These are phyloP conservation scores for Leucocoprinus leucothites DNA, from an alignment of 768 basidiomycete species.

Conservation along the genomic window DNA sequence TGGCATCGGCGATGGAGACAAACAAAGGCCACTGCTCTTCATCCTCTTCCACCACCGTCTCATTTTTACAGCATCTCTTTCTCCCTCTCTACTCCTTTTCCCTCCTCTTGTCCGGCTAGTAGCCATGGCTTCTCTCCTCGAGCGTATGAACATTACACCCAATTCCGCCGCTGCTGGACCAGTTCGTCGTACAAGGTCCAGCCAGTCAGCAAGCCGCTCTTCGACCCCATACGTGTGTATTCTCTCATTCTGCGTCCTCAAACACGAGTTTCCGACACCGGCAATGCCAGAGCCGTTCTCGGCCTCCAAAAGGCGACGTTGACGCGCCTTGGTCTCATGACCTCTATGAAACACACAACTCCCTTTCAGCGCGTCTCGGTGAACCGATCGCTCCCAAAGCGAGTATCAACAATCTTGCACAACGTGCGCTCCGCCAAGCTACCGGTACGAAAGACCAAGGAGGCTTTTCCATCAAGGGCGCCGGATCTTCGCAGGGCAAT, in stretches of 20 bases:
- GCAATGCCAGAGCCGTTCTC: conserved; percentile 43
- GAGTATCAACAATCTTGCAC: conserved; percentile 46
- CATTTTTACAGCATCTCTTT: conserved; percentile 3
- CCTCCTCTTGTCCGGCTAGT: not conserved
- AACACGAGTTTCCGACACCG: conserved; percentile 21
- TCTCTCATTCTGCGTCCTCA: conserved; percentile 22
- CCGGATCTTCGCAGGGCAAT: conserved; percentile 52
- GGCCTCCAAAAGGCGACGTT: conserved; percentile 61
- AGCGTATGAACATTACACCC: conserved; percentile 49
- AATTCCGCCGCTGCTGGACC: conserved; percentile 38
- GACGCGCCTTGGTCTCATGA: conserved; percentile 73
- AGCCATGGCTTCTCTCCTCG: conserved; percentile 56
- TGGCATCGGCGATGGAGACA: conserved; percentile 13
- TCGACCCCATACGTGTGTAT: conserved; percentile 54
- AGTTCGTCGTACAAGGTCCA: conserved; percentile 34
- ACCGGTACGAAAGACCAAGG: conserved; percentile 21
- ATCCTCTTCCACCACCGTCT: conserved; percentile 11
- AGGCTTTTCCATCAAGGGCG: conserved; percentile 65
- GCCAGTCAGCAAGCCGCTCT: conserved; percentile 31
- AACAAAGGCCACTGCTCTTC: conserved; percentile 17
- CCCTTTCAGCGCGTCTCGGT: conserved; percentile 56
- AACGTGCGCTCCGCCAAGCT: conserved; percentile 65
- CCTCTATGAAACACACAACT: conserved; percentile 58
- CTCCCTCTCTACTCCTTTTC: conserved; percentile 1
- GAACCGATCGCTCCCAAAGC: conserved; percentile 47